Base-by-base conservation (phyloP, 1,284 basidiomycete species). In the Trichosporon sp. region DNA sequence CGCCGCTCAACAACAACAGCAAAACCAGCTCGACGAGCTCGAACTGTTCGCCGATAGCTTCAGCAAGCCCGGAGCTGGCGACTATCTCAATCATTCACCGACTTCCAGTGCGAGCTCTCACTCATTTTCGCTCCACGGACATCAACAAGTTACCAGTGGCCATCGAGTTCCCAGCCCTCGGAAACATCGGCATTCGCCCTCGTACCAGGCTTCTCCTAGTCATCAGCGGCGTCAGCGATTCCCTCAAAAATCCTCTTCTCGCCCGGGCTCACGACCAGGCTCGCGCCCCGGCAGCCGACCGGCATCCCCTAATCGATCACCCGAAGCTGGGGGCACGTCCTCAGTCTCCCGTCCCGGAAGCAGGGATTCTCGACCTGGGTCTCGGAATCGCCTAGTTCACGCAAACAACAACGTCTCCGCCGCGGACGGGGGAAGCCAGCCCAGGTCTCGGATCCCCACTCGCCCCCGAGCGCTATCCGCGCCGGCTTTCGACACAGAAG, bases 241-340 rank as follows among this genome's bases (percentile, higher is more conserved):
- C 27, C 49, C 49, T 29, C 49, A 54, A 16, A 54, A 54, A 16
- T 27, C 49, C 14, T 27, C 49, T 10, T 54, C 49, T 27, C 49
- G 49, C 49, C 49, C 49, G n/a, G 49, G 25, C 49, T 54, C 49
- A 21, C 49, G 49, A 25, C 49, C 49, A 29, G 49, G 25, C 49
- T 54, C 49, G 27, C 49, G 49, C 49, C 49, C 49, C n/a, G 25
- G 49, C 49, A 54, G 49, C 14, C 49, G 49, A 54, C 49, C 49
- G 21, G 10, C 25, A 14, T 54, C 49, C 7, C 49, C 49, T 27
- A 29, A 16, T 29, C 25, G 25, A 54, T 27, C 49, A 8, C 27
- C 27, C 31, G 49, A 54, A 54, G 49, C 25, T 14, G 49, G 27
- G 49, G 21, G 49, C 25, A 29, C 49, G 10, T 27, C 49, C 5